These are phyloP conservation scores for Cynara cardunculus DNA, from an alignment of 129 eudicot species.

Conservation along the genomic window DNA sequence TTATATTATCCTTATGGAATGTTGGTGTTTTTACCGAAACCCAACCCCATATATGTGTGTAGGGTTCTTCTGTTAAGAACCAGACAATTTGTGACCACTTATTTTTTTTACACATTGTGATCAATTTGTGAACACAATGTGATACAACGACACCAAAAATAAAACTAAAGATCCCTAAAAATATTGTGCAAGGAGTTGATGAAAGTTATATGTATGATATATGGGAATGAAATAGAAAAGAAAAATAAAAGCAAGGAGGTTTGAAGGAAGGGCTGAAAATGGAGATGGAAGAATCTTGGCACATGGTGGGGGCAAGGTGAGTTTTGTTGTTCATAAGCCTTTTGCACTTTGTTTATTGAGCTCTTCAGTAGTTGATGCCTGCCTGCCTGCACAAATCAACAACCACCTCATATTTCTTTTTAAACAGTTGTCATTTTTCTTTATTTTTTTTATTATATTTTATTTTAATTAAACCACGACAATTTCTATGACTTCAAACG, in stretches of 20 bases:
- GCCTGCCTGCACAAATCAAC: constrained; percentile 14
- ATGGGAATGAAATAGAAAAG: neutral
- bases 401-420: constrained; percentile 20
- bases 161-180: too few species aligned
- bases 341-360: constrained; percentile 22
- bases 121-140: too few species aligned
- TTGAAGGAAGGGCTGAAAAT: constrained; percentile 1
- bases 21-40: too few species aligned
- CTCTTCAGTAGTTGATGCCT: constrained; percentile 5
- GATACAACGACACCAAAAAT: too few species aligned
- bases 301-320: constrained; percentile 30
- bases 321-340: constrained; percentile 18
- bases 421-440: neutral
- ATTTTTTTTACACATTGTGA: too few species aligned
- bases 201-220: neutral
- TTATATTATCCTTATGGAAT: neutral
- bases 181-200: too few species aligned
- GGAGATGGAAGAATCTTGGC: constrained; percentile 28
- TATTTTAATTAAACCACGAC: neutral
- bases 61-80: too few species aligned
- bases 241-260: neutral
- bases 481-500: neutral
- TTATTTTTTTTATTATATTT: neutral
- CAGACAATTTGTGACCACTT: too few species aligned
- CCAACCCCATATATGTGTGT: too few species aligned